Evolutionary conservation across 768 basidiomycete species (phyloP).

Genomic region (Leucosporidium scottii): DNA sequence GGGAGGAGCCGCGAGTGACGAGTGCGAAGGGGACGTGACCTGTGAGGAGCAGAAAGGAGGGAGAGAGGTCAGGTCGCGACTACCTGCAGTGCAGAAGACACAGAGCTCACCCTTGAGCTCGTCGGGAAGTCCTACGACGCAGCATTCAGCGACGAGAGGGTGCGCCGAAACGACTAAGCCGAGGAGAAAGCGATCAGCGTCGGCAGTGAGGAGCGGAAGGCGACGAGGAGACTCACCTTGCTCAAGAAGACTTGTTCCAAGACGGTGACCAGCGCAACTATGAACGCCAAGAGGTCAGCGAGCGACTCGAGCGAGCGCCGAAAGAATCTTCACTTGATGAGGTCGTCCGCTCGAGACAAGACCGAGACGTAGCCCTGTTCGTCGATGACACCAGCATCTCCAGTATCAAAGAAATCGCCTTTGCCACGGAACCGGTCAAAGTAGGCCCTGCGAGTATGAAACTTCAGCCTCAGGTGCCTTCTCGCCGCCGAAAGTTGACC

Average conservation of each 20-base stretch:
- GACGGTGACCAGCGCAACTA: slow-evolving; percentile 8
- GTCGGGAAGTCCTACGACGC: slow-evolving; percentile 12
- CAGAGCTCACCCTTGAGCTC: background rate
- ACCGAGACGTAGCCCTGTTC: slow-evolving; percentile 8
- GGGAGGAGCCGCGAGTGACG: background rate
- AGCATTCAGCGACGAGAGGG: slow-evolving; percentile 7
- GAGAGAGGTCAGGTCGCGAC: too few relatives aligned
- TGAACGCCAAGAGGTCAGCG: background rate
- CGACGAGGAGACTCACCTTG: background rate
- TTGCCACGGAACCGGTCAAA: slow-evolving; percentile 7
- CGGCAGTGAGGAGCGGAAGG: too few relatives aligned
- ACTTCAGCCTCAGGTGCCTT: too few relatives aligned
- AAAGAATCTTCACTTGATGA: slow-evolving; percentile 3
- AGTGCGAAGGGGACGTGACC: slow-evolving; percentile 6
- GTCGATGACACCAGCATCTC: slow-evolving; percentile 4
- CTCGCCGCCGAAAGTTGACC: background rate
- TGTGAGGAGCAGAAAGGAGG: background rate
- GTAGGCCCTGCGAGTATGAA: slow-evolving; percentile 1
- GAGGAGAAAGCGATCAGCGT: too few relatives aligned
- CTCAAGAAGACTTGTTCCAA: slow-evolving; percentile 3
- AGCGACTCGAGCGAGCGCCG: background rate
- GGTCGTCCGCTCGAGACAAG: slow-evolving; percentile 5
- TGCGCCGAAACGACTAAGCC: background rate
- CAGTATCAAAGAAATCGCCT: slow-evolving; percentile 8
- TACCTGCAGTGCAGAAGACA: too few relatives aligned